Conservation (phyloP, 2,329 filamentous ascomycete species). For the Dactylellina cionopaga region DNA sequence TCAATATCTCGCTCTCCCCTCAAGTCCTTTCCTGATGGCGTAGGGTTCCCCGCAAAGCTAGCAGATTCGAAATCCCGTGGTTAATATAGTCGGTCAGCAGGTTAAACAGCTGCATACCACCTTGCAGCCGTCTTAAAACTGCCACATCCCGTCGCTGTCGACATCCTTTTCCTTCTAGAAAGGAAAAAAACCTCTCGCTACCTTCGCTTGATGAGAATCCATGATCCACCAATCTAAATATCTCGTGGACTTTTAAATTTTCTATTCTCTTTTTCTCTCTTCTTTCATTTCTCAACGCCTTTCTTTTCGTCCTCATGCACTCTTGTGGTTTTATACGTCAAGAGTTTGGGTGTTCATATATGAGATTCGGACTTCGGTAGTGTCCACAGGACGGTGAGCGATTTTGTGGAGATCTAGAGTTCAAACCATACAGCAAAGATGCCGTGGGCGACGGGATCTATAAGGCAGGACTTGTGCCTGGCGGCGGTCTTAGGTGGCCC, state of each 20-base stretch:
- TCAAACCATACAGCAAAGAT: constrained; percentile 27
- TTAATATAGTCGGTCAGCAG: constrained; percentile 51
- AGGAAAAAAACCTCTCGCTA: constrained; percentile 43
- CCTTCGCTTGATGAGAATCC: constrained; percentile 49
- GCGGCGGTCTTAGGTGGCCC: constrained; percentile 41
- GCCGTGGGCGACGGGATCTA: constrained; percentile 43
- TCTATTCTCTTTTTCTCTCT: not conserved
- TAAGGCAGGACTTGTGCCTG: constrained; percentile 46
- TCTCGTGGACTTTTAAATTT: constrained; percentile 51
- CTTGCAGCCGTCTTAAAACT: constrained; percentile 52
- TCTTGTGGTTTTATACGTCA: constrained; percentile 34
- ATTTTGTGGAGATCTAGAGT: constrained; percentile 37
- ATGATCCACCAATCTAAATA: constrained; percentile 39
- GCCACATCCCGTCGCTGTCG: constrained; percentile 49
- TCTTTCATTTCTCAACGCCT: not conserved
- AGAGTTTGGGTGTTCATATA: constrained; percentile 44
- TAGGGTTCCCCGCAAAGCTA: constrained; percentile 51
- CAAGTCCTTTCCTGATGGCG: constrained; percentile 9
- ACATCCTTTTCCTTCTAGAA: constrained; percentile 43
- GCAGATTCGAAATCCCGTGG: constrained; percentile 49
- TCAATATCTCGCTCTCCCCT: constrained; percentile 18
- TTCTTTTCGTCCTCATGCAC: constrained; percentile 30
- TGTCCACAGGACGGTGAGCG: constrained; percentile 28
- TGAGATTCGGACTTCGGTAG: constrained; percentile 48
- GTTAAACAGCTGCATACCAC: constrained; percentile 46